phyloP scores from a whole-genome alignment of 2,329 filamentous ascomycete species.

The Rhynchosporium agropyri region DNA sequence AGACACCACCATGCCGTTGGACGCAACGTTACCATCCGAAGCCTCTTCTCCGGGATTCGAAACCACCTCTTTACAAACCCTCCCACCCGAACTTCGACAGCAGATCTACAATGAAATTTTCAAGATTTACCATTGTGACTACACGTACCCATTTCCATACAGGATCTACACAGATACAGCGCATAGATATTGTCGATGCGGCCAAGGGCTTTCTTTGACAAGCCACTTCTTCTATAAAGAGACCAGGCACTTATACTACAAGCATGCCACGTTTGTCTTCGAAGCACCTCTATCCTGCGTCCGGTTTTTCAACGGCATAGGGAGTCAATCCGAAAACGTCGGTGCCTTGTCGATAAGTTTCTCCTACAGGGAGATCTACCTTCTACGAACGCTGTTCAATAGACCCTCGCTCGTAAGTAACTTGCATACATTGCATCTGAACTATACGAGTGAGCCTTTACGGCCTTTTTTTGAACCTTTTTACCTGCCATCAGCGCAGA shows the following conservation, averaged over 20 bases:
- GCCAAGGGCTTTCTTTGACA: constrained; percentile 23
- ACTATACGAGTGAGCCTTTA: constrained; percentile 1
- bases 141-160: background rate
- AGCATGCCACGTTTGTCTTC: constrained; percentile 24
- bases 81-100: constrained; percentile 30
- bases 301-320: constrained; percentile 19
- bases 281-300: constrained; percentile 3
- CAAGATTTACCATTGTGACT: background rate
- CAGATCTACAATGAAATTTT: constrained; percentile 30
- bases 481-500: constrained; percentile 7
- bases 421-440: constrained; percentile 10
- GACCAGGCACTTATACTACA: constrained; percentile 23
- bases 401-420: background rate
- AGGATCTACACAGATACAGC: background rate
- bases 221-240: constrained; percentile 25
- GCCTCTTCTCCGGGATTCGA: background rate
- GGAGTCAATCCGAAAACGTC: constrained; percentile 9
- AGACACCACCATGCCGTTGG: too few species aligned
- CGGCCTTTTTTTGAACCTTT: background rate
- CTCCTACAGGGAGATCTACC: background rate
- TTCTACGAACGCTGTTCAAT: constrained; percentile 15
- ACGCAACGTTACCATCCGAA: background rate
- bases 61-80: constrained; percentile 11
- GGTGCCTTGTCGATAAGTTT: constrained; percentile 15
- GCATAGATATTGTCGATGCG: constrained; percentile 23